Evolutionary conservation across 2,329 filamentous ascomycete genomes (phyloP).

Genomic region (Tolypocladium tundrense): DNA sequence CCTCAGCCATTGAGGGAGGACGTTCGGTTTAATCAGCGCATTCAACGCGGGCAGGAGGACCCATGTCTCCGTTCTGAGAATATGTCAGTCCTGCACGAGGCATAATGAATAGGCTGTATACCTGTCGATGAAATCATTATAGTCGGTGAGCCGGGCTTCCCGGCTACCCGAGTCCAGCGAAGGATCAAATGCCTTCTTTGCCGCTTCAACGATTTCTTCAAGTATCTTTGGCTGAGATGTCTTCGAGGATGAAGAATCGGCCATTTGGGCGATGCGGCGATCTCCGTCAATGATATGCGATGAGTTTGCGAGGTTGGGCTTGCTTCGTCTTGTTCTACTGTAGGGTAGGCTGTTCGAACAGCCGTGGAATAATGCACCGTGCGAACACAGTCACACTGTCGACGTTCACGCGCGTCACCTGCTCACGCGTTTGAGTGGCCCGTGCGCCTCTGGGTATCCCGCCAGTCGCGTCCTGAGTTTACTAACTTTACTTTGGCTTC

Average conservation of each 20-base stretch:
- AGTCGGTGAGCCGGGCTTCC: slow-evolving; percentile 25
- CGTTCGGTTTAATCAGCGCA: slow-evolving; percentile 50
- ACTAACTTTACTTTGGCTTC: not conserved
- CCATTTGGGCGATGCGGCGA: slow-evolving; percentile 12
- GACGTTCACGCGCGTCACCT: slow-evolving; percentile 14
- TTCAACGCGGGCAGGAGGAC: slow-evolving; percentile 52
- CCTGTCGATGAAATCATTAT: slow-evolving; percentile 38
- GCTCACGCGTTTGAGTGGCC: slow-evolving; percentile 8
- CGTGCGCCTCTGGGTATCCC: not conserved
- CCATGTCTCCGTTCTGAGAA: slow-evolving; percentile 28
- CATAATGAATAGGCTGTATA: slow-evolving; percentile 16
- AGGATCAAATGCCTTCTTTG: slow-evolving; percentile 40
- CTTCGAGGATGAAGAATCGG: slow-evolving; percentile 11
- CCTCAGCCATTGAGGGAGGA: slow-evolving; percentile 50
- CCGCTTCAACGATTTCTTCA: slow-evolving; percentile 26
- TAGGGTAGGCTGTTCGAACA: not conserved
- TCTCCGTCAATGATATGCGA: not conserved
- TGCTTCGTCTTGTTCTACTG: not conserved
- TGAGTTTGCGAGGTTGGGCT: not conserved
- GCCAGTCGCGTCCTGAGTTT: not conserved
- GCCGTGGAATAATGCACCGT: not conserved
- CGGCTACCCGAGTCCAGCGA: slow-evolving; percentile 20
- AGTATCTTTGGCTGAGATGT: slow-evolving; percentile 18
- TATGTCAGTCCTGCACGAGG: slow-evolving; percentile 3
- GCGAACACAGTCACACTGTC: not conserved